Evolutionary conservation across 192 early-diverging fungal genomes (phyloP), one percentile per base, ranked within the genome.

Genomic region (Radiomyces spectabilis): DNA sequence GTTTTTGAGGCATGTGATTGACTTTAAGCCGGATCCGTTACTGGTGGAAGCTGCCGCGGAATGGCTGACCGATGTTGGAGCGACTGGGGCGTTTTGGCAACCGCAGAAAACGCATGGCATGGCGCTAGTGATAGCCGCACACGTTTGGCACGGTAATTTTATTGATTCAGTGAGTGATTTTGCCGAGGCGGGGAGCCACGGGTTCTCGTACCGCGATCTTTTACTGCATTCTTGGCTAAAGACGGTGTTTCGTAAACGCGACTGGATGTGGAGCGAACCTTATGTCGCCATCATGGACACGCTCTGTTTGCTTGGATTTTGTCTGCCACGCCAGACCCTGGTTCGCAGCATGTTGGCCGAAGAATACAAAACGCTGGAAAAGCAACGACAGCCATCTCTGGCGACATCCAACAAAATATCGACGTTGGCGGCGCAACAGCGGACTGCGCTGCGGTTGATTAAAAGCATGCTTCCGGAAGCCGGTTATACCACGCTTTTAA

Each of bases 401-500:
- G 27, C n/a, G 30, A 40, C 12, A 38, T 38, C 51, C 1, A 19
- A 32, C 15, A 37, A 22, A 15, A 16, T 41, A 10, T 18, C 51
- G 10, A n/a, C 51, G 32, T 26, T 41, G 6, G 51, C 30, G 2
- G 19, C 12, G 18, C 16, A 38, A n/a, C 56, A 48, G 8, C 48
- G 56, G 26, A 44, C 41, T 26, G 41, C 66, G 8, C 49, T 66
- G 22, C 43, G 67, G 4, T 62, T 70, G 27, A 40, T 68, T 7
- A 75, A 69, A 33, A 61, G 53, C 3, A 46, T 79, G 31, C 57
- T 74, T 1, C 53, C 69, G 5, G 65, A 68, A 0, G 58, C 60
- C 9, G 65, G 58, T 0, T 73, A 73, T 35, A 68, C 76, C 3
- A 79, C 71, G 32, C 41, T 79, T 18, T 41, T 79, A 5, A 69